phyloP scores from a whole-genome alignment of 106 monocot genomes.

The Phalaenopsis aphrodite region DNA sequence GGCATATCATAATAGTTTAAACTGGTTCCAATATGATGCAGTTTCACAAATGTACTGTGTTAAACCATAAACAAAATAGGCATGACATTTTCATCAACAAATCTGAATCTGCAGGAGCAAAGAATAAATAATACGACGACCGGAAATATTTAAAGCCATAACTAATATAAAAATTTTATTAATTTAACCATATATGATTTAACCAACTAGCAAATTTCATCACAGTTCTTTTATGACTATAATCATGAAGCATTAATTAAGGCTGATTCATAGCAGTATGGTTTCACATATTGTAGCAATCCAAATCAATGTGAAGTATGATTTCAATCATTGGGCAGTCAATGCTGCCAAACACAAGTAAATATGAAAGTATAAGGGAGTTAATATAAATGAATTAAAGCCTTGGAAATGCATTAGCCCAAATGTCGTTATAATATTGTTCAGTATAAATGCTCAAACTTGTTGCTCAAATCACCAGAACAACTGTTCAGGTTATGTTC shows the following conservation, averaged over 20 bases:
- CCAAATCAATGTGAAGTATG: not conserved
- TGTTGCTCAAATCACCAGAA: not conserved
- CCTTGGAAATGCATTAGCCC: not conserved
- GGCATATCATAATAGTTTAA: not conserved
- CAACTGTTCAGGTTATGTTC: not conserved
- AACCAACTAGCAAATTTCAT: not conserved
- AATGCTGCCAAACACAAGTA: not conserved
- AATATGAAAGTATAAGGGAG: not conserved
- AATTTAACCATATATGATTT: not conserved
- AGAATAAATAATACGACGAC: not conserved
- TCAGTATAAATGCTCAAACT: not conserved
- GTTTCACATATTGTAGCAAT: not conserved
- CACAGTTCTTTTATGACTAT: not conserved
- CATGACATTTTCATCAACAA: not conserved
- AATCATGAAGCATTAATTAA: not conserved
- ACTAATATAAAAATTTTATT: not conserved
- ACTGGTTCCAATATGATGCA: not conserved
- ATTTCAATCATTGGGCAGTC: too few species aligned
- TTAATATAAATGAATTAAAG: not conserved
- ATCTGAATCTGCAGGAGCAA: not conserved
- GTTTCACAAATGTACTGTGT: not conserved
- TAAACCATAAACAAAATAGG: not conserved
- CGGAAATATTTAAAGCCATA: not conserved
- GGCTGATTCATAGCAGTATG: not conserved
- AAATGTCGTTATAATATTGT: not conserved